Conservation (phyloP, 306 rosid species). For the Rubus parviflorus region DNA sequence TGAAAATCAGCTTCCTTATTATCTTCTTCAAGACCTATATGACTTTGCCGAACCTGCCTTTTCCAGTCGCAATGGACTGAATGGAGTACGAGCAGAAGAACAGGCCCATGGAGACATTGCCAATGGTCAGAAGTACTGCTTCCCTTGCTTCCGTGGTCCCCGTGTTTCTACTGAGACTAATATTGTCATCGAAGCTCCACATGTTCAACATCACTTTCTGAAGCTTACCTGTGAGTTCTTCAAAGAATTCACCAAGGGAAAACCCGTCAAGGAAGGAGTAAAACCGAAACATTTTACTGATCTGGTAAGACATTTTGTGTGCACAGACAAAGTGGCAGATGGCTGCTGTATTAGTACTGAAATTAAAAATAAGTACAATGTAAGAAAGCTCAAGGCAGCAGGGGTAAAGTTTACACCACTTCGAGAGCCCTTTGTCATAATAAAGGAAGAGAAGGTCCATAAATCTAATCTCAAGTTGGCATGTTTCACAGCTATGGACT, state of each 20-base stretch:
- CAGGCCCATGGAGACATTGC: background rate
- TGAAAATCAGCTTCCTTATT: constrained; percentile 58
- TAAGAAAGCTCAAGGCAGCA: constrained; percentile 6
- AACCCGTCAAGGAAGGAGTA: background rate
- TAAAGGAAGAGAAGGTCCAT: background rate
- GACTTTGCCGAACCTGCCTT: background rate
- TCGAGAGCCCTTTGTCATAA: background rate
- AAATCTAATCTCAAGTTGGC: background rate
- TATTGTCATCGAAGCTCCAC: background rate
- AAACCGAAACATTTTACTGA: constrained; percentile 43
- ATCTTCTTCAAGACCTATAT: constrained; percentile 33
- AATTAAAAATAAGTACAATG: background rate
- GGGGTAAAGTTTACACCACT: background rate
- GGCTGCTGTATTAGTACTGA: background rate
- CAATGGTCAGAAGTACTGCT: background rate
- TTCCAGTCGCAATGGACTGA: background rate
- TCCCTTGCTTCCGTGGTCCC: background rate
- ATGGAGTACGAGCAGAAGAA: background rate
- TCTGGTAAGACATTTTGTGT: constrained; percentile 43
- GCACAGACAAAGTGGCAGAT: background rate
- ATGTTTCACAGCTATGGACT: background rate
- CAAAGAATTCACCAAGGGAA: background rate
- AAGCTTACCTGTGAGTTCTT: background rate
- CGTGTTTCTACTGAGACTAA: background rate
- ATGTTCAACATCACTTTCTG: background rate